Conservation (phyloP, 352 stramenopile genomes). For the Phytophthora multivora region DNA sequence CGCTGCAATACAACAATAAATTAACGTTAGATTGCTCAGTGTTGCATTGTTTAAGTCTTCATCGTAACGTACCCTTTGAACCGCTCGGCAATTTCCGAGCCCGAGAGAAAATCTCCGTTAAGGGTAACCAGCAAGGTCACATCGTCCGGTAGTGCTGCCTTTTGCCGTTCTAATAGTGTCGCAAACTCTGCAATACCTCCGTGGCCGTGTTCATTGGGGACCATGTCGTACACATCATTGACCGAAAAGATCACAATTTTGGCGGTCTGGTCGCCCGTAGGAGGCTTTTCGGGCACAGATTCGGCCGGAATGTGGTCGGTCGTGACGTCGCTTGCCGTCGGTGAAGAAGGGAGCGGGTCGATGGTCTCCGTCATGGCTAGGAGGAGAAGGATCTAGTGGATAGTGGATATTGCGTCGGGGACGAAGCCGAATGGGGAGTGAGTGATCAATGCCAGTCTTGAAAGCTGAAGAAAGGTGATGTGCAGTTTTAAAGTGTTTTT, state of each 20-base stretch:
- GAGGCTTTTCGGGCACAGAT: slow-evolving; percentile 13
- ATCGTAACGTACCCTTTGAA: slow-evolving; percentile 60
- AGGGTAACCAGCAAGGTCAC: slow-evolving; percentile 71
- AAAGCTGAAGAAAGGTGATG: slow-evolving; percentile 12
- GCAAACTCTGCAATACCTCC: slow-evolving; percentile 68
- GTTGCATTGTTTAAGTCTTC: not conserved
- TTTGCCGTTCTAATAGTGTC: slow-evolving; percentile 60
- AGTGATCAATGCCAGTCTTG: slow-evolving; percentile 15
- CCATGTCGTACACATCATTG: slow-evolving; percentile 83
- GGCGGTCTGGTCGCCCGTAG: slow-evolving; percentile 28
- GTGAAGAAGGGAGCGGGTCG: slow-evolving; percentile 12
- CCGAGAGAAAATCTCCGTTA: slow-evolving; percentile 81
- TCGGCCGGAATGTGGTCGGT: slow-evolving; percentile 3
- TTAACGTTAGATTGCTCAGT: slow-evolving; percentile 3
- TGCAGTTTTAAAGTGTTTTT: not conserved
- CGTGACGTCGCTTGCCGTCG: slow-evolving; percentile 3
- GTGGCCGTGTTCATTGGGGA: slow-evolving; percentile 61
- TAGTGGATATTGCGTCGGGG: not conserved
- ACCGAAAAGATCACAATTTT: slow-evolving; percentile 64
- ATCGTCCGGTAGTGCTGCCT: slow-evolving; percentile 42
- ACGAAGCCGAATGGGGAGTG: slow-evolving; percentile 13
- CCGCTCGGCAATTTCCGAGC: slow-evolving; percentile 61
- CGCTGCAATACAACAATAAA: slow-evolving; percentile 29
- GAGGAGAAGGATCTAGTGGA: not conserved
- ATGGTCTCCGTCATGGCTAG: slow-evolving; percentile 25